Conservation (phyloP, 306 rosid species). For the Cucurbita maxima region DNA sequence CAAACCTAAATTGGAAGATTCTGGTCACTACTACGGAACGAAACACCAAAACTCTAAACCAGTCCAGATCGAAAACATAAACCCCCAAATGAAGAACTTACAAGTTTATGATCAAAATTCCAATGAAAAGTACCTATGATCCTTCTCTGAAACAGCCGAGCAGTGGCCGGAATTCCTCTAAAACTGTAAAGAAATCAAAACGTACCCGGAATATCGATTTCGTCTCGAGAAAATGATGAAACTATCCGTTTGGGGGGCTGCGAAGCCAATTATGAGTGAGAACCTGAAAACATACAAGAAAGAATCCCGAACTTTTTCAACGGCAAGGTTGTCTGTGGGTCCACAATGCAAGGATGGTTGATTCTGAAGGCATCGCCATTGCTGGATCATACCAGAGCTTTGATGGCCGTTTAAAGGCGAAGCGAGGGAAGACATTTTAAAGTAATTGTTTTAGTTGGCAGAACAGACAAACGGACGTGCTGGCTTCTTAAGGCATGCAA, state of each 20-base stretch:
- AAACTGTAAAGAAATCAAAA: conserved; percentile 8
- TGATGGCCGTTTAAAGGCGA: neutral
- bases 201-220: conserved; percentile 13
- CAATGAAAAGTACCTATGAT: conserved; percentile 14
- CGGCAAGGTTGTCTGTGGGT: conserved; percentile 16
- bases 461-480: neutral
- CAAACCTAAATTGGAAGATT: conserved; percentile 17
- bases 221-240: neutral
- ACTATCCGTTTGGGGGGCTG: neutral
- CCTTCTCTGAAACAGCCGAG: conserved; percentile 17
- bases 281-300: neutral
- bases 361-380: neutral
- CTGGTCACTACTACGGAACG: conserved; percentile 3
- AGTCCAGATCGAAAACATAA: conserved; percentile 3
- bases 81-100: neutral
- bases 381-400: neutral
- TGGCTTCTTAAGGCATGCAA: neutral
- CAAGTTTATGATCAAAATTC: neutral
- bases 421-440: neutral
- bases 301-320: neutral
- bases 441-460: neutral
- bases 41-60: conserved; percentile 4
- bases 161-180: conserved; percentile 23
- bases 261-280: neutral
- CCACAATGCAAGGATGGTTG: neutral